Percentiles rank a stretch among this genome's conserved stretches.
Evolutionary conservation across 78 protist species (phyloP).

Genomic region (Dictyostelium capitatum): DNA sequence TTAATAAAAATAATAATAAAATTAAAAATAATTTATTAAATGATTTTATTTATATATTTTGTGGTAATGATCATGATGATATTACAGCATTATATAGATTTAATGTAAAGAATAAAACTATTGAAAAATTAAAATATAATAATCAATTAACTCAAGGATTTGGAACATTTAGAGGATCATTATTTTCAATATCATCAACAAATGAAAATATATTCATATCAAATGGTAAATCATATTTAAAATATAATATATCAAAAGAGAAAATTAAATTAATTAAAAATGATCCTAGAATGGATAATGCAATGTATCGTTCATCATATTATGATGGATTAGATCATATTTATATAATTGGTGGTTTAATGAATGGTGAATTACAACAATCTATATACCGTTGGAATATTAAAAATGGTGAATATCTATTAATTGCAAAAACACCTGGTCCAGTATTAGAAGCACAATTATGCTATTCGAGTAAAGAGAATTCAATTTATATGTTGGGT

Average conservation of each 20-base stretch:
- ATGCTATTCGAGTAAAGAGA: neutral
- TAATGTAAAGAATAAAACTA: neutral
- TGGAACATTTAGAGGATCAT: constrained; percentile 14
- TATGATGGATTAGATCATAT: neutral
- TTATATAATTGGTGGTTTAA: constrained; percentile 3
- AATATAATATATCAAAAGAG: neutral
- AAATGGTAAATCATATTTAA: constrained; percentile 1
- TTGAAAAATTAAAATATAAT: neutral
- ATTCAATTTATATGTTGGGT: neutral
- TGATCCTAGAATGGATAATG: neutral
- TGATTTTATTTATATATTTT: neutral
- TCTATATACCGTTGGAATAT: neutral
- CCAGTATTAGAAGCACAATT: neutral
- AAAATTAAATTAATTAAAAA: neutral
- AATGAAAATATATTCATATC: neutral
- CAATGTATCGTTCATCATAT: neutral
- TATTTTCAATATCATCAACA: constrained; percentile 1
- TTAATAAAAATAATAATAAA: too few species aligned
- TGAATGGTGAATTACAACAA: neutral
- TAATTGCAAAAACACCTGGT: neutral
- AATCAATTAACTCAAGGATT: neutral
- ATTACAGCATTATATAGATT: neutral
- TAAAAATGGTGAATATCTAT: neutral
- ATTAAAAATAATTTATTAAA: neutral
- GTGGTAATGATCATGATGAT: constrained; percentile 9